Evolutionary conservation across 2,329 filamentous ascomycete species (phyloP), one percentile per base, ranked within the genome.

Genomic region (Ophiostoma pallidulum): DNA sequence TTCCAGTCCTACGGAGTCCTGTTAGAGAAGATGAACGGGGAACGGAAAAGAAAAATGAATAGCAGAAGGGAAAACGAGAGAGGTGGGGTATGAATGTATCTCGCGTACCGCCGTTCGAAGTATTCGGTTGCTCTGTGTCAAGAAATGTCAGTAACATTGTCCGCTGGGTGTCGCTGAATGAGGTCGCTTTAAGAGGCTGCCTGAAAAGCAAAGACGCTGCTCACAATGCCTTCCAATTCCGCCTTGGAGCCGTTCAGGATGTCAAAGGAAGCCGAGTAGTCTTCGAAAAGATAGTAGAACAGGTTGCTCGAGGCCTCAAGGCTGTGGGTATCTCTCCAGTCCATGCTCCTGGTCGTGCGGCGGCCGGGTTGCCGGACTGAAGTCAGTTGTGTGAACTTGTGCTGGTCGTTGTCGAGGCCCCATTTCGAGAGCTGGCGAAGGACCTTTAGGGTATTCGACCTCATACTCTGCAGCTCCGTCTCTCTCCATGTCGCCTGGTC

Each of bases 281-380:
- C 79, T 56, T 84, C 79, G 56, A 83, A 83, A 0, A 83, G 63
- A 56, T 82, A 82, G 59, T 81, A 83, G 62, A 82, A 82, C 3
- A 82, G 64, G 18, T 79, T 66, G 18, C 77, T 78, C 0, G 78
- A 72, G 2, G 72, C 72, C 54, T 82, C 78, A 3, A 60, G 53
- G 3, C 63, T 64, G 6, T 60, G 19, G 49, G 7, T 62, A 13
- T 63, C 59, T 3, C 9, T 26, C n/a, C 5, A 9, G 16, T 4
- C 10, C 33, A 35, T 5, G 8, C 12, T 4, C 18, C 9, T 8
- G 9, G 26, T 13, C 20, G n/a, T 5, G 3, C 22, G 33, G 12
- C 31, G 37, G 4, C 31, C 41, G 8, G 64, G 58, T 32, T 61
- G 54, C 10, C 67, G 62, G 48, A 66, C 57, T 20, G 57, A 61